Evolutionary conservation across 1,139 yeast species (phyloP), one percentile per base, ranked within the genome.

Genomic region (Taiozyma onychis): DNA sequence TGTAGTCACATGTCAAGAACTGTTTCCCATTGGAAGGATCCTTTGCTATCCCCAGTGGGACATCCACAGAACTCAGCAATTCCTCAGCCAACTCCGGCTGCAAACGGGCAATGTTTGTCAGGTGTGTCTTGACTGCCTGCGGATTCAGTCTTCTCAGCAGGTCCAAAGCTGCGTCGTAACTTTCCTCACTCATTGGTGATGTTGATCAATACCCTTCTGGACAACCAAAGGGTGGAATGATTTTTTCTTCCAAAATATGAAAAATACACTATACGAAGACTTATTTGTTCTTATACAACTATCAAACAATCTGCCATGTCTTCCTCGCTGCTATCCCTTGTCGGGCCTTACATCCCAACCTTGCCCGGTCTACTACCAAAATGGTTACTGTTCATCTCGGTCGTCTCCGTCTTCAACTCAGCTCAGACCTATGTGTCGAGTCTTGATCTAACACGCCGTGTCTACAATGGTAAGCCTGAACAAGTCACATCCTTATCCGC

Each of bases 21-120:
- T 79, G 78, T 66, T 85, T 86, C 22, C 88, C 87, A 9, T 81
- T 67, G 51, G 75, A 67, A 41, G 70, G 62, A 66, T 96, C 93
- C 44, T 74, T 75, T 48, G 75, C 66, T 43, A 83, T 72, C 44
- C 73, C 71, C 59, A 93, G 74, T 16, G 99, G 98, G 50, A 87
- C 85, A 68, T 93, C 99, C 16, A 91, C 91, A 0, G 95, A 79
- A 4, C 96, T 81, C 48, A 93, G 74, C 54, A 93, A 75, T 58
- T 91, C 99, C 63, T 86, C 96, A 6, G 97, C 95, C 43, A 90
- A 69, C 43, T 81, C 86, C n/a, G 93, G 95, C 50, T 85, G 82
- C 44, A 89, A 69, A 51, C 87, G 76, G 66, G 96, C 88, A 48
- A 93, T 69, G 53, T 81, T 76, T 47, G 76, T 75, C 56, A 93